Percentiles rank a stretch among this genome's conserved stretches.
Conservation (phyloP, 2,329 filamentous ascomycete species). For the Hypoxylon sp. region DNA sequence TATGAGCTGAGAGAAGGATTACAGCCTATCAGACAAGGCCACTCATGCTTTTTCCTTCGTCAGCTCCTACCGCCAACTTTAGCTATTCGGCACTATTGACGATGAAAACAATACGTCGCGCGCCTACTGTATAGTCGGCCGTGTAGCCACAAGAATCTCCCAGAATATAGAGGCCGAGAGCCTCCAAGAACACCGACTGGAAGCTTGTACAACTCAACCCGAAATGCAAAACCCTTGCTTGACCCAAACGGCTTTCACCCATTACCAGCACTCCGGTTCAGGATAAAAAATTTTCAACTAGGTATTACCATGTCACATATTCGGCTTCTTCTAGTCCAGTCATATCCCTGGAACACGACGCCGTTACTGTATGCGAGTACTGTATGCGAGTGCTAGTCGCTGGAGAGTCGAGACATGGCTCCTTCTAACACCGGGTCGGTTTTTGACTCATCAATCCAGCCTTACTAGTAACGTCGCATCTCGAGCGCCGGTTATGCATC, state of each 20-base stretch:
- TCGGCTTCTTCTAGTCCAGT: constrained; percentile 24
- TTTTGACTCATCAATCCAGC: constrained; percentile 35
- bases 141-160: constrained; percentile 12
- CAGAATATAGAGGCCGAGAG: constrained; percentile 22
- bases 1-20: constrained; percentile 29
- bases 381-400: constrained; percentile 24
- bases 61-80: constrained; percentile 31
- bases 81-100: constrained; percentile 17
- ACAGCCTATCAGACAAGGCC: constrained; percentile 33
- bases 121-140: constrained; percentile 20
- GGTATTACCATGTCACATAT: constrained; percentile 34
- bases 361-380: constrained; percentile 17
- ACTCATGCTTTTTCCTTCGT: constrained; percentile 26
- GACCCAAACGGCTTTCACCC: constrained; percentile 27
- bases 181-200: constrained; percentile 14
- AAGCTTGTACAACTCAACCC: constrained; percentile 24
- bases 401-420: constrained; percentile 20
- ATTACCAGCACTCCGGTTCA: constrained; percentile 33
- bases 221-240: constrained; percentile 19
- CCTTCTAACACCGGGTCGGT: constrained; percentile 11
- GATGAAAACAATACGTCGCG: constrained; percentile 9
- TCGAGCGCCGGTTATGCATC: constrained; percentile 32
- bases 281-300: constrained; percentile 32
- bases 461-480: constrained; percentile 46
- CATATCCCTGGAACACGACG: constrained; percentile 20